Conservation (phyloP, 1,139 yeast species). For the Hyphopichia fennica region DNA sequence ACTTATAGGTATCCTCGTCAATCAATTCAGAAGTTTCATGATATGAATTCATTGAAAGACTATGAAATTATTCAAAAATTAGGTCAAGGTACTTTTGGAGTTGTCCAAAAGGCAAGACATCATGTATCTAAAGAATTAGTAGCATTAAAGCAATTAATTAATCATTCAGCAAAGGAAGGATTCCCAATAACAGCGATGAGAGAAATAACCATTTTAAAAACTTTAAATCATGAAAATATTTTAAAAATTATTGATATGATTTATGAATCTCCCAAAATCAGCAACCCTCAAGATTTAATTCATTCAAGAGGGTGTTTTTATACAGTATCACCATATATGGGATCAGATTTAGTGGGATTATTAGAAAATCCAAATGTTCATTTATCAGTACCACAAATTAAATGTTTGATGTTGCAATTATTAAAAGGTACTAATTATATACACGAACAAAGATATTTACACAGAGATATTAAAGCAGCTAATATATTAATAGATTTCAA, state of each 20-base stretch:
- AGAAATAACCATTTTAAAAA: constrained; percentile 82
- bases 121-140: constrained; percentile 32
- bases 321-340: constrained; percentile 93
- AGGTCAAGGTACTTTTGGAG: constrained; percentile 53
- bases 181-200: constrained; percentile 95
- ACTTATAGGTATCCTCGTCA: constrained; percentile 4
- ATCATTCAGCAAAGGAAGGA: constrained; percentile 85
- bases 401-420: constrained; percentile 79
- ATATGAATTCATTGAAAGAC: constrained; percentile 33
- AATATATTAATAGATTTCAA: constrained; percentile 75
- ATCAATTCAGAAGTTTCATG: constrained; percentile 13
- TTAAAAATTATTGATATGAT: constrained; percentile 82
- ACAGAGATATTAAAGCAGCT: constrained; percentile 94
- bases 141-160: constrained; percentile 73
- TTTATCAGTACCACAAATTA: constrained; percentile 66
- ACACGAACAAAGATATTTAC: constrained; percentile 71
- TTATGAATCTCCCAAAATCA: constrained; percentile 55
- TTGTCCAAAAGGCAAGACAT: constrained; percentile 45
- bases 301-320: constrained; percentile 60
- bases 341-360: constrained; percentile 90
- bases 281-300: constrained; percentile 30
- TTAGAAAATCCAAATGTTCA: constrained; percentile 76
- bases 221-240: constrained; percentile 67
- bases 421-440: constrained; percentile 79
- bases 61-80: constrained; percentile 38